These are phyloP conservation scores for Phytophthora sp. DNA, from an alignment of 352 stramenopile species.

Conservation along the genomic window DNA sequence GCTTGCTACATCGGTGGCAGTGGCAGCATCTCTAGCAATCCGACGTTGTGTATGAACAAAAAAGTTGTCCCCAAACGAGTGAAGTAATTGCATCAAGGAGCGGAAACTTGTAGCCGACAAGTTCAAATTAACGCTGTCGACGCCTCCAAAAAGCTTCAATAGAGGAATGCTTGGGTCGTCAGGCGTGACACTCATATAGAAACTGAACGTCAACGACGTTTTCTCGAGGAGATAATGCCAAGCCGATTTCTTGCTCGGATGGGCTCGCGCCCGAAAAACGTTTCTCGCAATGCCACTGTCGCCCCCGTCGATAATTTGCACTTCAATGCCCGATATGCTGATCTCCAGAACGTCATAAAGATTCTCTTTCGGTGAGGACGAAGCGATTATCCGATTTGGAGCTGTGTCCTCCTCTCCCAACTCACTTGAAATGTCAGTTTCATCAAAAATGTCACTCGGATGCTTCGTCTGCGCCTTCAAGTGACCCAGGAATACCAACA, in stretches of 20 bases:
- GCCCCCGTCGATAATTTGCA: slow-evolving; percentile 57
- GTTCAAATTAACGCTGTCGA: slow-evolving; percentile 76
- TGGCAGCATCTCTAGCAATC: slow-evolving; percentile 31
- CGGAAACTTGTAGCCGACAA: slow-evolving; percentile 70
- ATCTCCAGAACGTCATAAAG: slow-evolving; percentile 87
- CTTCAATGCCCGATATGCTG: slow-evolving; percentile 78
- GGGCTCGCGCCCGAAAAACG: slow-evolving; percentile 25
- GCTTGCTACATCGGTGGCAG: slow-evolving; percentile 6
- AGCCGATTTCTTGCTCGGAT: slow-evolving; percentile 31
- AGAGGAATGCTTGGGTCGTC: slow-evolving; percentile 82
- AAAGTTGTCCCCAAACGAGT: slow-evolving; percentile 79
- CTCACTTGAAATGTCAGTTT: slow-evolving; percentile 14
- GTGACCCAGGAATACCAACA: slow-evolving; percentile 81
- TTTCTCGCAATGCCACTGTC: slow-evolving; percentile 14
- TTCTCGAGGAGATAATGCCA: slow-evolving; percentile 78
- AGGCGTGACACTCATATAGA: slow-evolving; percentile 79
- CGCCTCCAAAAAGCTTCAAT: slow-evolving; percentile 73
- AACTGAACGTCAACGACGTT: slow-evolving; percentile 72
- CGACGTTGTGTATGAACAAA: slow-evolving; percentile 46
- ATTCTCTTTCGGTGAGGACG: slow-evolving; percentile 40
- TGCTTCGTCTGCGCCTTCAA: slow-evolving; percentile 70
- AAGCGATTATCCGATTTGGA: slow-evolving; percentile 19
- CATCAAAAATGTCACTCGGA: slow-evolving; percentile 25
- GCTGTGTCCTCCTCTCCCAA: slow-evolving; percentile 8
- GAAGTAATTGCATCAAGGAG: slow-evolving; percentile 61